These are phyloP conservation scores for Huntiella decipiens DNA, from an alignment of 2,329 filamentous ascomycete species.

Conservation along the genomic window DNA sequence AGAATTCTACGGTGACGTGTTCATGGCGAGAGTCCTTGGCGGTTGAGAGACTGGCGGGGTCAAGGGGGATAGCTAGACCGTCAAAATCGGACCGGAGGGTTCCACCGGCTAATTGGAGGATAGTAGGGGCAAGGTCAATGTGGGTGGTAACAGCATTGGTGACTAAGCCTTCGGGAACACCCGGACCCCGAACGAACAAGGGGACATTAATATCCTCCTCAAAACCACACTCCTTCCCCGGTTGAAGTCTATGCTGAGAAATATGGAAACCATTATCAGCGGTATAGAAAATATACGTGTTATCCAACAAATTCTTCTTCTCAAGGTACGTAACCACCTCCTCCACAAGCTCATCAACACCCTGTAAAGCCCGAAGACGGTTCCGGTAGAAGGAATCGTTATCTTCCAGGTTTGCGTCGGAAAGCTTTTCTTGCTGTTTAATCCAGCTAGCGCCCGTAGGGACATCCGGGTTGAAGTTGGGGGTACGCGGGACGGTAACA, in stretches of 20 bases:
- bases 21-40: slow-evolving; percentile 20
- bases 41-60: slow-evolving; percentile 11
- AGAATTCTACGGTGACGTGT: slow-evolving; percentile 34
- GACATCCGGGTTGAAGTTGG: slow-evolving; percentile 43
- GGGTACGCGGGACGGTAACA: slow-evolving; percentile 39
- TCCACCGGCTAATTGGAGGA: slow-evolving; percentile 23
- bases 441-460: slow-evolving; percentile 27
- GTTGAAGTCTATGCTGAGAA: slow-evolving; percentile 30
- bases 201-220: slow-evolving; percentile 35
- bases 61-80: slow-evolving; percentile 26
- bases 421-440: slow-evolving; percentile 19
- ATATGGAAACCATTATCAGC: slow-evolving; percentile 36
- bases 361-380: slow-evolving; percentile 24
- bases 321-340: slow-evolving; percentile 20
- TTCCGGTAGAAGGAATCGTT: slow-evolving; percentile 23
- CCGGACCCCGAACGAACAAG: slow-evolving; percentile 29
- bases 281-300: slow-evolving; percentile 33
- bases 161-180: slow-evolving; percentile 21
- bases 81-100: slow-evolving; percentile 29
- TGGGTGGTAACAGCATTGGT: slow-evolving; percentile 28
- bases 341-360: slow-evolving; percentile 27
- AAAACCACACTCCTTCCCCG: slow-evolving; percentile 32
- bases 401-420: slow-evolving; percentile 17
- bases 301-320: slow-evolving; percentile 18
- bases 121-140: slow-evolving; percentile 35